phyloP scores from a whole-genome alignment of 768 basidiomycete genomes.

The Guyanaporus albipodus region DNA sequence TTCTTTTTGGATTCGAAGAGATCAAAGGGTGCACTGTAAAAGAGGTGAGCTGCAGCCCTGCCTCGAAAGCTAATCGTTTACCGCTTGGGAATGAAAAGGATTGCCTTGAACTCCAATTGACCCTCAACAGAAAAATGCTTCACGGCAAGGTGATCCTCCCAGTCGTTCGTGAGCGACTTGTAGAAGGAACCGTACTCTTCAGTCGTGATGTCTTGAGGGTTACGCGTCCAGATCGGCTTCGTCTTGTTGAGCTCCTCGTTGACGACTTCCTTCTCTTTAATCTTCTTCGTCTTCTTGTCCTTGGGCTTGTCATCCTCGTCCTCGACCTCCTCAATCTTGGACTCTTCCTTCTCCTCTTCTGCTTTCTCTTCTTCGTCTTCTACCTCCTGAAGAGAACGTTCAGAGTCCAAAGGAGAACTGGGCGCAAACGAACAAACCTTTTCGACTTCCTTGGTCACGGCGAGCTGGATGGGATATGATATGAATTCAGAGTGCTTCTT shows the following conservation, averaged over 20 bases:
- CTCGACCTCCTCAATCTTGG: conserved; percentile 80
- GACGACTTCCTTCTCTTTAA: conserved; percentile 82
- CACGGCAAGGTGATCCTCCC: conserved; percentile 99
- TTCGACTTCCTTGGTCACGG: conserved; percentile 98
- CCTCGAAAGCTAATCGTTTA: conserved; percentile 33
- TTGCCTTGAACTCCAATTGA: conserved; percentile 99
- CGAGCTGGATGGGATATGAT: conserved; percentile 98
- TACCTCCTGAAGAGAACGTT: conserved; percentile 57
- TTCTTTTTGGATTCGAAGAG: conserved; percentile 99
- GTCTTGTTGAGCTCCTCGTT: conserved; percentile 99
- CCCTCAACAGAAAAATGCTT: conserved; percentile 99
- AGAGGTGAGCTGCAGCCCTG: background rate
- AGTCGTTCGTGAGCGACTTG: conserved; percentile 99
- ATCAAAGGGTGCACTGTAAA: conserved; percentile 87
- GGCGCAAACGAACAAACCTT: conserved; percentile 55
- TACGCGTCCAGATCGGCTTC: conserved; percentile 99
- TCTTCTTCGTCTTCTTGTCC: conserved; percentile 91
- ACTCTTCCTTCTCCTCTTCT: conserved; percentile 69
- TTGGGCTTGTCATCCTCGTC: conserved; percentile 82
- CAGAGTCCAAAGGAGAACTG: background rate
- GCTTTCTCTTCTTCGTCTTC: conserved; percentile 76
- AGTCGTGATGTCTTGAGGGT: conserved; percentile 86
- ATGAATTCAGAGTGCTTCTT: conserved; percentile 99
- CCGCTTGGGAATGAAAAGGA: conserved; percentile 97
- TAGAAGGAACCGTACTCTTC: conserved; percentile 98